These are phyloP conservation scores for Cladophialophora exuberans DNA, from an alignment of 2,329 filamentous ascomycete species.

Conservation along the genomic window DNA sequence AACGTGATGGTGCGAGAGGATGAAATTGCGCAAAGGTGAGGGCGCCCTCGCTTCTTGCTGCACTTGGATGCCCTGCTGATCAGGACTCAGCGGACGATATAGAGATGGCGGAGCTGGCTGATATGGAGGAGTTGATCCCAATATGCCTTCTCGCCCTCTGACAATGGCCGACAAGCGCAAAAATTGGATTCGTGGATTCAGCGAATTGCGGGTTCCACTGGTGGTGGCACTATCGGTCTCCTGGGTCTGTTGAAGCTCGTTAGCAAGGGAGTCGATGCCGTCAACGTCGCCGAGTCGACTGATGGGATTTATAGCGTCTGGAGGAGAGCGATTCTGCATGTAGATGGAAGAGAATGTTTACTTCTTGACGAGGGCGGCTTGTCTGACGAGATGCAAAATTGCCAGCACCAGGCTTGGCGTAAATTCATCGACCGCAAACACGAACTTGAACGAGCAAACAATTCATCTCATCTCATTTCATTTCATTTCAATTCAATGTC, in stretches of 20 bases:
- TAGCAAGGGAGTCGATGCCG: conserved; percentile 20
- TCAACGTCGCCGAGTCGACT: conserved; percentile 31
- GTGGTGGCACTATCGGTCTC: conserved; percentile 18
- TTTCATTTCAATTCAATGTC: too few species aligned
- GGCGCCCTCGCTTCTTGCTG: conserved; percentile 2
- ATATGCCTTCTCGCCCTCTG: conserved; percentile 20
- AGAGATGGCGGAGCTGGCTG: conserved; percentile 30
- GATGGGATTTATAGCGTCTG: conserved; percentile 25
- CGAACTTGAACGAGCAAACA: too few species aligned
- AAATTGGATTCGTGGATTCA: conserved; percentile 31
- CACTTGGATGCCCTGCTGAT: conserved; percentile 12
- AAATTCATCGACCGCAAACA: too few species aligned
- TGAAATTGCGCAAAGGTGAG: conserved; percentile 32
- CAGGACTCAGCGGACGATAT: conserved; percentile 15
- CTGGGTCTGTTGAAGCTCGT: conserved; percentile 26
- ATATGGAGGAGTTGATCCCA: conserved; percentile 32
- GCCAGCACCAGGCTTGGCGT: conserved; percentile 23
- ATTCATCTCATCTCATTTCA: too few species aligned
- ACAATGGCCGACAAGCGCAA: conserved; percentile 28
- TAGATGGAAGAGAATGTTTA: conserved; percentile 24
- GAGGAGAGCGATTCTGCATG: conserved; percentile 27
- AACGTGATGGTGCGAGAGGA: conserved; percentile 21
- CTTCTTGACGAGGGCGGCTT: conserved; percentile 15
- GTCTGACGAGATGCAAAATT: conserved; percentile 22
- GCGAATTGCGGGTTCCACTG: conserved; percentile 14